Conservation (phyloP, 192 early-diverging fungal species). For the Funneliformis geosporum region DNA sequence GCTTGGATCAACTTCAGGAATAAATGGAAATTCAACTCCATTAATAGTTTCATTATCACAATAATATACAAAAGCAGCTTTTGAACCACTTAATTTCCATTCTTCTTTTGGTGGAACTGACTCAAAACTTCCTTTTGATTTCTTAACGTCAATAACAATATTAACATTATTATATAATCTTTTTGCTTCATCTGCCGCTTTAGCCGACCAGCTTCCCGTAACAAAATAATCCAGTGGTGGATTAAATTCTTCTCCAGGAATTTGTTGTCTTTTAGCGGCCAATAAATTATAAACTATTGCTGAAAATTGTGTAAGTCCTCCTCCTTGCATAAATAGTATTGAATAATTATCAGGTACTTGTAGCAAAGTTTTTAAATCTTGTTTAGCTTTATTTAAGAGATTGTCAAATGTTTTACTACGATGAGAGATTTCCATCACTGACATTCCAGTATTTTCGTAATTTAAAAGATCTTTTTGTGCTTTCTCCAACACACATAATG, state of each 20-base stretch:
- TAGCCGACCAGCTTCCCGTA: conserved; percentile 89
- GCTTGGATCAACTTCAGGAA: conserved; percentile 53
- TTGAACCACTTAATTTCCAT: conserved; percentile 69
- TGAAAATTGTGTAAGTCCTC: conserved; percentile 91
- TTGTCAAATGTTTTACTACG: conserved; percentile 81
- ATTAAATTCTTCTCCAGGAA: conserved; percentile 34
- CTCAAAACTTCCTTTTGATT: conserved; percentile 50
- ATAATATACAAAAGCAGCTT: conserved; percentile 91
- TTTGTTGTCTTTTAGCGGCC: conserved; percentile 50
- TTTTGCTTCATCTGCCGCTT: conserved; percentile 82
- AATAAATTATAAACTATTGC: conserved; percentile 88
- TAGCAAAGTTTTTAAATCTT: conserved; percentile 68
- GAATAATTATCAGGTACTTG: conserved; percentile 88
- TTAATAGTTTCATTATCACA: conserved; percentile 99
- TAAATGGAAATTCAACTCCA: conserved; percentile 79
- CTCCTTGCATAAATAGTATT: conserved; percentile 94
- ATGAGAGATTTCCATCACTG: conserved; percentile 95
- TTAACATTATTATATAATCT: conserved; percentile 80
- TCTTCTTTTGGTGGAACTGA: conserved; percentile 58
- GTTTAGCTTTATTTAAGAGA: conserved; percentile 74
- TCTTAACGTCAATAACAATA: conserved; percentile 74
- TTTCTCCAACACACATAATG: conserved; percentile 73
- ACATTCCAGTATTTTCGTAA: conserved; percentile 82
- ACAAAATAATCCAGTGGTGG: conserved; percentile 86
- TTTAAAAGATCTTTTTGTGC: conserved; percentile 84